Evolutionary conservation across 2,329 filamentous ascomycete species (phyloP), one percentile per base, ranked within the genome.

Genomic region (Pseudogymnoascus verrucosus): DNA sequence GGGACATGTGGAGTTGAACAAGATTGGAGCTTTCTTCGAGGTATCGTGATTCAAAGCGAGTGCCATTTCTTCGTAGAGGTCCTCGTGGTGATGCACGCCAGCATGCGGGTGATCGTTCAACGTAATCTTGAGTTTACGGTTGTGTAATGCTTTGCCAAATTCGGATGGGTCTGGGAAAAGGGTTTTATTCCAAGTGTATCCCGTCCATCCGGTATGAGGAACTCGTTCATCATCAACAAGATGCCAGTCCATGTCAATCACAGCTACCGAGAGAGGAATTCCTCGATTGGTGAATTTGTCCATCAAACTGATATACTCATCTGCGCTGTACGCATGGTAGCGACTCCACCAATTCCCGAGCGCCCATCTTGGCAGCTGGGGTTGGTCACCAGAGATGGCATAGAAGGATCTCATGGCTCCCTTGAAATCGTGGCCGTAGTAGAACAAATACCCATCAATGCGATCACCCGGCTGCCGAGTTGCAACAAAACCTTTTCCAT

Each of bases 221-320:
- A 78, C 75, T n/a, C 71, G 71, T 5, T 78, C 72, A 10, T 80
- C 79, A 1, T 78, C 70, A 0, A 86, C 83, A 47, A 80, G 71
- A 72, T 88, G 85, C 85, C 85, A 88, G 70, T 87, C 85, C 84
- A 88, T 88, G 68, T 88, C 85, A 3, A 88, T 72, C 0, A 87
- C 83, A 1, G 80, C 84, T 5, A 86, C 83, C 4, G 79, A 82
- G 39, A 88, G 74, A 0, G 85, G 85, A 5, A 88, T 78, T 0
- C 76, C 71, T 23, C 82, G 73, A 7, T 74, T 71, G 4, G 74
- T 70, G 66, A 88, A 87, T 60, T 77, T 76, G 63, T 85, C 81
- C 76, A 88, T 82, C 14, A 88, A 75, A 12, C 74, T 72, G 2
- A 86, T 65, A 68, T 87, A 88, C 67, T 84, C 82, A 1, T 80